Evolutionary conservation across 1,284 basidiomycete species (phyloP), one percentile per base, ranked within the genome.

Genomic region (Fomitopsis betulina): DNA sequence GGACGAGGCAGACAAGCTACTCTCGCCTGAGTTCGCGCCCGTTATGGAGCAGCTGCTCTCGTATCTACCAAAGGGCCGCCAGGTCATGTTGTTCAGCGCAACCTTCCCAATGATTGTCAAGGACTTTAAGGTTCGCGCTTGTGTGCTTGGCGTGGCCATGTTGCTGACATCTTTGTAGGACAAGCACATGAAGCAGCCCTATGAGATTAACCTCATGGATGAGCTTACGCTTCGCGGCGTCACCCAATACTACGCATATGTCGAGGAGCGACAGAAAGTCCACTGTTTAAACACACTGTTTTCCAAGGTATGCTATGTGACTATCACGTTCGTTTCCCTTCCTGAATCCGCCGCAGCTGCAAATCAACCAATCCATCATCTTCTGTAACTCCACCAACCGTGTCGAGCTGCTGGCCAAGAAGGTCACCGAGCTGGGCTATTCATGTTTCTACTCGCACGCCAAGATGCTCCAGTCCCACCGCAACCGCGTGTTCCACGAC

Each of bases 361-460:
- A 98, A 92, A 98, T 98, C 82, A 98, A 98, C 77, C 96, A 98
- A 79, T 97, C 95, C 60, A 98, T 98, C 78, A 98, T 98, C 72
- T 98, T 98, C 79, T 98, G 96, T 78, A 98, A 98, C 82, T 98
- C 96, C 62, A 99, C 96, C 68, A 98, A 98, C 80, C 95, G 96
- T 63, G 96, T 99, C 76, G 96, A 99, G 76, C 88, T 99, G 51
- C 84, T 99, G 61, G 97, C 97, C 63, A 98, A 98, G 79, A 99
- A 99, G 78, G 94, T 99, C 67, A 99, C 96, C 19, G 96, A 99
- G 70, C 89, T 98, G 56, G 97, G 97, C 66, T 99, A 99, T 76
- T 98, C 96, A 53, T 99, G 97, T 81, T 99, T 99, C 85, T 99
- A 98, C 83, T 98, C 96, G 57, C 96, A 99, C 73, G 97, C 96